Conservation (phyloP, 495 filamentous ascomycete genomes). For the Aspergillus avenaceus region DNA sequence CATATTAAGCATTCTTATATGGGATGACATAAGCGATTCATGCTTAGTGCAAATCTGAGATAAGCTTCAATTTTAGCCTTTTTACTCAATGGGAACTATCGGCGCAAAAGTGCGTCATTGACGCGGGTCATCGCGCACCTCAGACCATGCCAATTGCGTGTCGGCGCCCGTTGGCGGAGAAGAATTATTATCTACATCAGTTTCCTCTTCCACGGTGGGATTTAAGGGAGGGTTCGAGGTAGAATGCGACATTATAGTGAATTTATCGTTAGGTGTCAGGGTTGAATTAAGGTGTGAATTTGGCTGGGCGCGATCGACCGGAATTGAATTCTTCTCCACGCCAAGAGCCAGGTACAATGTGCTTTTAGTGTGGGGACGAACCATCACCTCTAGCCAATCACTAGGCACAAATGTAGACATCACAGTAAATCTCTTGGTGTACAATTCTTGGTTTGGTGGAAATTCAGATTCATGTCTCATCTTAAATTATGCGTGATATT, state of each 20-base stretch:
- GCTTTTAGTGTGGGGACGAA: too few relatives aligned
- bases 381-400: too few relatives aligned
- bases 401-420: too few relatives aligned
- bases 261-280: background rate
- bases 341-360: background rate
- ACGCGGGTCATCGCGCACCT: conserved; percentile 13
- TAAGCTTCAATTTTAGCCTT: background rate
- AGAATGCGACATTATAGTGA: background rate
- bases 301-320: conserved; percentile 1
- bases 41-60: conserved; percentile 37
- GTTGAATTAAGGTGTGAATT: conserved; percentile 4
- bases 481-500: too few relatives aligned
- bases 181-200: background rate
- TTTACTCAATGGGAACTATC: background rate
- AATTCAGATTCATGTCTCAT: too few relatives aligned
- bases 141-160: conserved; percentile 11
- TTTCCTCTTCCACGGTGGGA: conserved; percentile 17
- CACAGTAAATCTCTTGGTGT: too few relatives aligned
- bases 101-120: background rate
- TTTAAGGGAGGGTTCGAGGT: conserved; percentile 3
- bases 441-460: too few relatives aligned
- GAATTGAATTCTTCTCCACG: background rate
- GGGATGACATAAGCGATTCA: conserved; percentile 29
- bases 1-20: conserved; percentile 29
- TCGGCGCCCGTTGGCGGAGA: background rate